Evolutionary conservation across 2,329 filamentous ascomycete species (phyloP), one percentile per base, ranked within the genome.

Genomic region (Aureobasidium sp.): DNA sequence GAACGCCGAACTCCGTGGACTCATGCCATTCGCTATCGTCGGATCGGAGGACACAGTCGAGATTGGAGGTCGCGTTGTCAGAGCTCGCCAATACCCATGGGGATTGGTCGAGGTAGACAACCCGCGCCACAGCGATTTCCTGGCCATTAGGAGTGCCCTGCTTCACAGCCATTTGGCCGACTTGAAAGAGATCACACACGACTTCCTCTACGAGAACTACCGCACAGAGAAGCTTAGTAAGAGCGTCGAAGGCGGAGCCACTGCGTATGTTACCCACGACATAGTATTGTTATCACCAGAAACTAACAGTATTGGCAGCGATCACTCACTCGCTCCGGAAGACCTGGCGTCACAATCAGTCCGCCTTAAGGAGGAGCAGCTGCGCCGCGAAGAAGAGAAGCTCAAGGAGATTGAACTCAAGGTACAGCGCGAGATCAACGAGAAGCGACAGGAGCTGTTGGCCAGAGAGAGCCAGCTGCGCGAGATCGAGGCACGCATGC

Each of bases 191-290:
- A 99, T 99, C 74, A 99, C 94, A 58, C 94, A 99, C 78, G 94
- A 99, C 78, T 99, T 99, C 87, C 82, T 99, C 67, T 99, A 99
- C 80, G 94, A 99, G 78, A 99, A 99, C 81, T 99, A 99, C 85
- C 91, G 94, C 91, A 99, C 94, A 73, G 94, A 99, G 89, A 97
- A 97, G 83, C 89, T 99, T 71, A 96, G 90, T 82, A 99, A 97
- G 90, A 97, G 91, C 76, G 94, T 99, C 70, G 92, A 97, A 74
- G 90, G 90, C 76, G 89, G 90, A 79, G 84, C 86, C 78, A 85
- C 86, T 84, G 86, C 86, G 91, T 96, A 89, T 70, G 91, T 91
- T 64, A 65, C 62, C 57, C 47, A 50, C 52, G 36, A 42, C 10
- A 41, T 60, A 29, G 57, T 34, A 39, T 47, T 15, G 17, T 36